Conservation (phyloP, 257 asterid genomes). For the Solanum arcanum region DNA sequence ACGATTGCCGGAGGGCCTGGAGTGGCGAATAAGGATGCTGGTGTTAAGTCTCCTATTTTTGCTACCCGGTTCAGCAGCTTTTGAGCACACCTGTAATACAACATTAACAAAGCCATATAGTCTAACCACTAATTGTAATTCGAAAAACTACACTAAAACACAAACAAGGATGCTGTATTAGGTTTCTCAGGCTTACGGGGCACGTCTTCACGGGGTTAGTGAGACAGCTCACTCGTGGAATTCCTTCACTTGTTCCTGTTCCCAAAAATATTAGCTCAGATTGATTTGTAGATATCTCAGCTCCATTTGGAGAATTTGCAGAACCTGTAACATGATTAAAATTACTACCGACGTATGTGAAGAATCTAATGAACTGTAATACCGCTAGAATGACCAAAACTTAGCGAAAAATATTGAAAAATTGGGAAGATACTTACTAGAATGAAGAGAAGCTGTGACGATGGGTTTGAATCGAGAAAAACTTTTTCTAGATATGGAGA, state of each 20-base stretch:
- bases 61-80: slow-evolving; percentile 73
- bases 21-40: slow-evolving; percentile 67
- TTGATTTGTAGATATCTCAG: slow-evolving; percentile 21
- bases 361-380: not conserved
- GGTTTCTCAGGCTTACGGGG: slow-evolving; percentile 33
- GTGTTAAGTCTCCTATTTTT: slow-evolving; percentile 88
- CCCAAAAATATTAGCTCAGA: slow-evolving; percentile 79
- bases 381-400: not conserved
- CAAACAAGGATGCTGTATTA: not conserved
- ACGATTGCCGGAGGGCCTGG: slow-evolving; percentile 41
- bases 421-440: slow-evolving; percentile 23
- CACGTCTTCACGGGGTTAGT: slow-evolving; percentile 64
- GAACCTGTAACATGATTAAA: slow-evolving; percentile 30
- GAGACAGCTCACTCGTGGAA: slow-evolving; percentile 99
- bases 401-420: not conserved
- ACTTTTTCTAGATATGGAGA: slow-evolving; percentile 20
- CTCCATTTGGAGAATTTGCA: slow-evolving; percentile 16
- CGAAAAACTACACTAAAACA: not conserved
- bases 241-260: slow-evolving; percentile 98
- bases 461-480: slow-evolving; percentile 15
- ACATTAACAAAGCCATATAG: not conserved
- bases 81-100: slow-evolving; percentile 58
- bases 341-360: not conserved
- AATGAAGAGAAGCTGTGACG: slow-evolving; percentile 41
- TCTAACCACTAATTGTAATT: not conserved